A percentile compares a stretch with the other conserved stretches of the same genome.
phyloP scores from a whole-genome alignment of 495 filamentous ascomycete genomes.

The Saxispiralis lemnorum region DNA sequence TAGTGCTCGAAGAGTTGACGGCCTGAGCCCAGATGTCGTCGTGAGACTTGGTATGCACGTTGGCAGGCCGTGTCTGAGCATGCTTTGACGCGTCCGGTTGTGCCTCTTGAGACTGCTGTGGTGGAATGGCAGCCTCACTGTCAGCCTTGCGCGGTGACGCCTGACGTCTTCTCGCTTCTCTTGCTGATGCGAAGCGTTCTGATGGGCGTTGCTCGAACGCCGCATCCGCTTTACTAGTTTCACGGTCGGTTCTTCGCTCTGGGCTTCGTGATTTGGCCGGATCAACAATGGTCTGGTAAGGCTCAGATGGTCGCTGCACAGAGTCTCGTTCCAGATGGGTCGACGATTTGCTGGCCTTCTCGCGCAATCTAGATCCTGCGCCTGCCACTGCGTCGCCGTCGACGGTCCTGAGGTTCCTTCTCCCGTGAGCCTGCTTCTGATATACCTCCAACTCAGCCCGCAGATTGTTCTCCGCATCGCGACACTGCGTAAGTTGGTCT shows the following conservation, averaged over 20 bases:
- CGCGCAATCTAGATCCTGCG: not conserved
- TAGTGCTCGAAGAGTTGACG: constrained; percentile 4
- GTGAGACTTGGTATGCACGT: not conserved
- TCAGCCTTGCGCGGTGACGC: not conserved
- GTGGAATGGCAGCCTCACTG: not conserved
- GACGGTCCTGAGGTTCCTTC: not conserved
- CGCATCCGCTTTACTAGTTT: not conserved
- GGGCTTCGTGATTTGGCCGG: not conserved
- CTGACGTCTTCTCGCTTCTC: not conserved
- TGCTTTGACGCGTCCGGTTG: not conserved
- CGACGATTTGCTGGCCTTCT: too few relatives aligned
- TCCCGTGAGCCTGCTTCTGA: not conserved
- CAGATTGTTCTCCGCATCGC: not conserved
- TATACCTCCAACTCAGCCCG: not conserved
- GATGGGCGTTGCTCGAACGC: not conserved
- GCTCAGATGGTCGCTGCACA: too few relatives aligned
- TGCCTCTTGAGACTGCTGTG: not conserved
- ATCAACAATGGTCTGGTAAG: too few relatives aligned
- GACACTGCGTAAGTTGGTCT: not conserved
- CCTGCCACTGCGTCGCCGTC: not conserved
- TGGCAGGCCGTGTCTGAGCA: not conserved
- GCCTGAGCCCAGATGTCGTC: constrained; percentile 15
- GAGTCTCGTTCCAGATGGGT: too few relatives aligned
- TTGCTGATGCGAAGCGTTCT: not conserved
- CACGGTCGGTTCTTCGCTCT: not conserved